phyloP scores from a whole-genome alignment of 202 grass and related monocot genomes.

The Dendrocalamus latiflorus region DNA sequence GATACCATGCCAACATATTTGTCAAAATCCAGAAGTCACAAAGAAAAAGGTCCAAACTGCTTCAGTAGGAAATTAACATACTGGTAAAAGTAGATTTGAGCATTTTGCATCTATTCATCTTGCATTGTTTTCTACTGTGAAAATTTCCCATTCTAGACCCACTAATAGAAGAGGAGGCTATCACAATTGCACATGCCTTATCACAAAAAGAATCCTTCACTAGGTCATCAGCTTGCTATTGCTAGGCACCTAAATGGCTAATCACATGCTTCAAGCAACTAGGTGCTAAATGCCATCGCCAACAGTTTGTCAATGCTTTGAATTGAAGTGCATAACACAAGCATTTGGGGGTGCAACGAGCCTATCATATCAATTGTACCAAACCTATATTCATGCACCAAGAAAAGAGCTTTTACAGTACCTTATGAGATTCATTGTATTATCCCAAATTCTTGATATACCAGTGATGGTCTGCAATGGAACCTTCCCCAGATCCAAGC shows the following conservation, averaged over 20 bases:
- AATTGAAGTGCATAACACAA: background rate
- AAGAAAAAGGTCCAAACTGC: background rate
- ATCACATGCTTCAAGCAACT: conserved; percentile 2
- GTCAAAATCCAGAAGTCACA: background rate
- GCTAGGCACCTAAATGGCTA: background rate
- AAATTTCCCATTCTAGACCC: background rate
- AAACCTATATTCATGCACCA: background rate
- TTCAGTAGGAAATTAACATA: background rate
- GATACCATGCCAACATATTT: background rate
- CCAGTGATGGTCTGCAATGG: background rate
- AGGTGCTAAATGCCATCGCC: background rate
- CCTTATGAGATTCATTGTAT: background rate
- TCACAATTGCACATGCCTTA: background rate
- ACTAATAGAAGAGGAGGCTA: background rate
- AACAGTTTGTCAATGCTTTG: background rate
- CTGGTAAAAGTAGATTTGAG: background rate
- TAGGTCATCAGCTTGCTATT: background rate
- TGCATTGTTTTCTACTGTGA: background rate
- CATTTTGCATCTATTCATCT: background rate
- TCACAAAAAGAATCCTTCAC: background rate
- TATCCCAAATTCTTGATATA: background rate
- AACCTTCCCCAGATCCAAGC: conserved; percentile 32
- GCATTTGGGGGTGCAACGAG: background rate
- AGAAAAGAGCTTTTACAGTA: background rate
- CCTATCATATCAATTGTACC: background rate